Evolutionary conservation across 164 flowering plant genomes (phyloP).

Genomic region (Annona cherimola): DNA sequence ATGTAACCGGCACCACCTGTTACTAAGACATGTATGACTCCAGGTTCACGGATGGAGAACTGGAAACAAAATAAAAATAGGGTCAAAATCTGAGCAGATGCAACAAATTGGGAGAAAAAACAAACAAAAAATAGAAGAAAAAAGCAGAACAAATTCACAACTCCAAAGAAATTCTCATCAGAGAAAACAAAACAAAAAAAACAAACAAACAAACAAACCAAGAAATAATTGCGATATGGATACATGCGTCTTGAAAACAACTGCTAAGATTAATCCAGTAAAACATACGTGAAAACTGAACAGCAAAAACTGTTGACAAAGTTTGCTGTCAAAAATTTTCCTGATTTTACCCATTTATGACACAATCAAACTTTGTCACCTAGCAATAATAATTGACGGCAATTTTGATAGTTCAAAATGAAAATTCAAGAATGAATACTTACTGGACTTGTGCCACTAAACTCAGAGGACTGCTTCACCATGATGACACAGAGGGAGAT

Average conservation of each 20-base stretch:
- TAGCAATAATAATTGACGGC: neutral
- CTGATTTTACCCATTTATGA: too few relatives aligned
- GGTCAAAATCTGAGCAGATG: neutral
- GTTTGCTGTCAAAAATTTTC: too few relatives aligned
- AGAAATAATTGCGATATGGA: too few relatives aligned
- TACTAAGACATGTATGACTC: conserved; percentile 85
- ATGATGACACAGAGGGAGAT: conserved; percentile 65
- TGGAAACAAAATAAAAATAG: conserved; percentile 17
- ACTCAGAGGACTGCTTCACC: conserved; percentile 64
- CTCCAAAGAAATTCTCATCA: neutral
- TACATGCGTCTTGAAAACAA: too few relatives aligned
- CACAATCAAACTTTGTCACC: too few relatives aligned
- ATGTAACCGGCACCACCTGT: conserved; percentile 98
- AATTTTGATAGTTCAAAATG: neutral
- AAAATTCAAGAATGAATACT: neutral
- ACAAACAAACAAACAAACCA: too few relatives aligned
- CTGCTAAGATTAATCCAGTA: too few relatives aligned
- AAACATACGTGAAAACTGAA: too few relatives aligned
- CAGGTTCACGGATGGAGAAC: conserved; percentile 73
- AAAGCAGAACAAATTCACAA: neutral
- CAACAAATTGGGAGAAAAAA: neutral
- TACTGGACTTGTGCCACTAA: conserved; percentile 59
- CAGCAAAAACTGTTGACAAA: too few relatives aligned
- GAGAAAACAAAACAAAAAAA: neutral
- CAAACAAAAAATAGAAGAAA: neutral